Conservation (phyloP, 1,284 basidiomycete species). For the Agaricales sp. region DNA sequence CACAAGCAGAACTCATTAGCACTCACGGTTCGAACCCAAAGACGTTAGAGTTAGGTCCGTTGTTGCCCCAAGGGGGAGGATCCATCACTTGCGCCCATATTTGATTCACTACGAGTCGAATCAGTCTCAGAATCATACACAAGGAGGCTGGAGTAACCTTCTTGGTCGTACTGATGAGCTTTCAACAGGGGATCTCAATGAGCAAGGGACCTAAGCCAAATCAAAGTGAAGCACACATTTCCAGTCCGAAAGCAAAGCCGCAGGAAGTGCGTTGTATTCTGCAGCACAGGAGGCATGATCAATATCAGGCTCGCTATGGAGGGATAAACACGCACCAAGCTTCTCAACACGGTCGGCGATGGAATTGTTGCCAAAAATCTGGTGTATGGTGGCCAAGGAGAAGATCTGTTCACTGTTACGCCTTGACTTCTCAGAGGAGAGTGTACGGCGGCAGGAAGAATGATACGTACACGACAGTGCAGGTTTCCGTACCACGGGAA, state of each 20-base stretch:
- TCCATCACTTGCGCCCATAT: slow-evolving; percentile 28
- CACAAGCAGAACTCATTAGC: not conserved
- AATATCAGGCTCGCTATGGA: too few relatives aligned
- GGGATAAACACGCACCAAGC: slow-evolving; percentile 17
- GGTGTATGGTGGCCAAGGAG: slow-evolving; percentile 26
- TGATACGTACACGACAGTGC: slow-evolving; percentile 23
- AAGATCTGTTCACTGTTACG: slow-evolving; percentile 26
- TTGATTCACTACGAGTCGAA: slow-evolving; percentile 21
- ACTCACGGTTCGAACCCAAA: slow-evolving; percentile 30
- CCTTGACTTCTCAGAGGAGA: not conserved
- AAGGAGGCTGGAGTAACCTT: too few relatives aligned
- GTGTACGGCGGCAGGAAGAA: not conserved
- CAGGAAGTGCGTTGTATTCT: slow-evolving; percentile 26
- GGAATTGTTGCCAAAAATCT: slow-evolving; percentile 27
- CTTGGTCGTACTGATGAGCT: slow-evolving; percentile 30
- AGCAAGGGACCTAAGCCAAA: not conserved
- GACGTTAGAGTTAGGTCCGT: slow-evolving; percentile 27
- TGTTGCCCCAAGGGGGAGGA: slow-evolving; percentile 24
- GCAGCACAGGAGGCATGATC: not conserved
- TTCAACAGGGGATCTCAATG: not conserved
- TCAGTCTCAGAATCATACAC: too few relatives aligned
- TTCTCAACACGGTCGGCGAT: slow-evolving; percentile 27
- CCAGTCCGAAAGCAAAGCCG: slow-evolving; percentile 25
- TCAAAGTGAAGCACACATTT: slow-evolving; percentile 17
- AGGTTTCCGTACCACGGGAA: slow-evolving; percentile 28